Percentiles rank a stretch among this genome's conserved stretches.
These are phyloP conservation scores for Incumbomyces delicatus DNA, from an alignment of 2,329 filamentous ascomycete species.

Conservation along the genomic window DNA sequence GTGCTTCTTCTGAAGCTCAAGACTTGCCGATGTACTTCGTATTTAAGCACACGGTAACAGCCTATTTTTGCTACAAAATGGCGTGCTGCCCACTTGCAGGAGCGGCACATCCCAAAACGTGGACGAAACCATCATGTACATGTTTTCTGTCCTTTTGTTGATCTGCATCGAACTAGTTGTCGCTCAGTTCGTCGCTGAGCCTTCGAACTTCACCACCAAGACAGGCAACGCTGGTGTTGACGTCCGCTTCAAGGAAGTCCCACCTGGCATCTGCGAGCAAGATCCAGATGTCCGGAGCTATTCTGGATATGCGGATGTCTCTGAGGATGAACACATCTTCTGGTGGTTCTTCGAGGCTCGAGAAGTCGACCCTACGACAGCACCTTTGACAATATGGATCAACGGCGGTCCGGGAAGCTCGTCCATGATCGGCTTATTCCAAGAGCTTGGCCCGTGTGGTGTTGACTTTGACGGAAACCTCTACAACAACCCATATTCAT, in stretches of 20 bases:
- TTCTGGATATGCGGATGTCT: constrained; percentile 51
- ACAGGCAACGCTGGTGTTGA: constrained; percentile 31
- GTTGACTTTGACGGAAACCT: constrained; percentile 31
- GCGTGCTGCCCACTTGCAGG: too few relatives aligned
- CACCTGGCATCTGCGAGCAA: constrained; percentile 37
- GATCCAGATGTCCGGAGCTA: constrained; percentile 46
- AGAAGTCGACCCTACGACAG: constrained; percentile 22
- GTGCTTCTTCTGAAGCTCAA: neutral
- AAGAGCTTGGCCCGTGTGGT: constrained; percentile 27
- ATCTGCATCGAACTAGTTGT: constrained; percentile 9
- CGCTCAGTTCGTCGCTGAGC: constrained; percentile 29
- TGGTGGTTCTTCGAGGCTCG: constrained; percentile 39
- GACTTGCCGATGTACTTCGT: neutral
- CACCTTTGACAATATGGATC: constrained; percentile 31
- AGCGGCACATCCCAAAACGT: too few relatives aligned
- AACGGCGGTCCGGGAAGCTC: constrained; percentile 27
- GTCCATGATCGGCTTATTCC: constrained; percentile 28
- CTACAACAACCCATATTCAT: constrained; percentile 30
- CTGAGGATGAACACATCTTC: constrained; percentile 38
- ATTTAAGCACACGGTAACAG: neutral
- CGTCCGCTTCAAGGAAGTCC: constrained; percentile 41
- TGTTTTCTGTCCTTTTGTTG: neutral
- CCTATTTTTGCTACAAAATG: neutral
- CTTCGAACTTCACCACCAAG: constrained; percentile 28
- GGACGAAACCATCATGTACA: neutral